These are phyloP conservation scores for Penicillium sp. DNA, from an alignment of 2,329 filamentous ascomycete genomes.

Conservation along the genomic window DNA sequence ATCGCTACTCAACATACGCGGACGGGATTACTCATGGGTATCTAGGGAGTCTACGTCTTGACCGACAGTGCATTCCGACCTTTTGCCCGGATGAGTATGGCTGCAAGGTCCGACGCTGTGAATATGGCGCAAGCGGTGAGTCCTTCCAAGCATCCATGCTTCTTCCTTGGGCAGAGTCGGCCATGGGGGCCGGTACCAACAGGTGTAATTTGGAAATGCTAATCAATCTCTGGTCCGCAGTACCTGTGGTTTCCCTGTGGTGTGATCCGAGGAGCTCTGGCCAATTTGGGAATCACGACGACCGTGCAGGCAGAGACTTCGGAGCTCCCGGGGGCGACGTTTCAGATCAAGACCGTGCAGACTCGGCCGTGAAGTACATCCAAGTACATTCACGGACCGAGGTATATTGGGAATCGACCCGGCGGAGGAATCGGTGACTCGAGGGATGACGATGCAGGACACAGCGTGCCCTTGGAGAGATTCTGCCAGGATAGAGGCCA, in stretches of 20 bases:
- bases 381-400: background rate
- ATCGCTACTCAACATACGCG: too few species aligned
- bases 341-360: conserved; percentile 85
- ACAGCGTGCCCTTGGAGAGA: too few species aligned
- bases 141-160: background rate
- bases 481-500: too few species aligned
- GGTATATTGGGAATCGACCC: too few species aligned
- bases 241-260: conserved; percentile 96
- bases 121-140: conserved; percentile 71
- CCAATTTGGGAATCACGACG: conserved; percentile 84
- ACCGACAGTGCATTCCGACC: conserved; percentile 90
- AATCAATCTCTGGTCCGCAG: conserved; percentile 37
- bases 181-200: background rate
- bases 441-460: too few species aligned
- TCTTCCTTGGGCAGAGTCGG: too few species aligned
- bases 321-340: conserved; percentile 81
- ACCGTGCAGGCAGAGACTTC: conserved; percentile 86
- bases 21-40: too few species aligned
- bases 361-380: conserved; percentile 52
- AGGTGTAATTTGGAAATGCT: too few species aligned
- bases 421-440: too few species aligned
- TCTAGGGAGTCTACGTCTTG: conserved; percentile 83
- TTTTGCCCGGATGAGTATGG: conserved; percentile 81
- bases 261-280: conserved; percentile 81
- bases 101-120: conserved; percentile 66